Conservation (phyloP, 2,329 filamentous ascomycete genomes). For the Penicillium sp. region DNA sequence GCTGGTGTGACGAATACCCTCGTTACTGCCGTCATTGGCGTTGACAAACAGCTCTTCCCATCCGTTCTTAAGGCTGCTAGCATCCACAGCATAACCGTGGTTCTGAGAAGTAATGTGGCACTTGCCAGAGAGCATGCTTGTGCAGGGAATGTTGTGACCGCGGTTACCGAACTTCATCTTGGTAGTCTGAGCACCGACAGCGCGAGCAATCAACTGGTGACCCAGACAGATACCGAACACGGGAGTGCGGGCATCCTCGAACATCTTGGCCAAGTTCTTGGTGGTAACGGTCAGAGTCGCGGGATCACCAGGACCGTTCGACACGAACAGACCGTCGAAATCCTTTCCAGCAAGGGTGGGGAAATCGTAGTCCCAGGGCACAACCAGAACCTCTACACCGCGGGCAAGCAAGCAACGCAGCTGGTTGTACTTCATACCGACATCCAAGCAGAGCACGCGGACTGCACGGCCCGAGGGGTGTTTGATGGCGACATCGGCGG, state of each 20-base stretch:
- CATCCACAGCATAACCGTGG: slow-evolving; percentile 91
- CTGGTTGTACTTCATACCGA: slow-evolving; percentile 98
- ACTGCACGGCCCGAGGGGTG: slow-evolving; percentile 85
- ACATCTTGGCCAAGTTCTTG: slow-evolving; percentile 71
- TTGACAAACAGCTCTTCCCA: slow-evolving; percentile 98
- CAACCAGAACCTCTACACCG: slow-evolving; percentile 89
- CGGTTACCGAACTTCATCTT: slow-evolving; percentile 99
- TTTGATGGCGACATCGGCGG: slow-evolving; percentile 66
- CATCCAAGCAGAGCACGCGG: slow-evolving; percentile 88
- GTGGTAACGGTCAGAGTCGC: slow-evolving; percentile 76
- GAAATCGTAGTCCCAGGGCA: slow-evolving; percentile 96
- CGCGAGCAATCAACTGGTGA: slow-evolving; percentile 86
- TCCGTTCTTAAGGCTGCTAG: slow-evolving; percentile 67
- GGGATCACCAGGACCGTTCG: slow-evolving; percentile 95
- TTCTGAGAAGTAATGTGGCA: slow-evolving; percentile 99
- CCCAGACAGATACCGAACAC: slow-evolving; percentile 96
- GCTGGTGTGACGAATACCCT: slow-evolving; percentile 84
- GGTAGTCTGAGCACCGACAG: slow-evolving; percentile 76
- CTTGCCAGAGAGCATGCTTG: slow-evolving; percentile 88
- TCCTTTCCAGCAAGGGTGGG: slow-evolving; percentile 70
- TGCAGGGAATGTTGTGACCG: slow-evolving; percentile 97
- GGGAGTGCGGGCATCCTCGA: slow-evolving; percentile 76
- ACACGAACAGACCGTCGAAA: slow-evolving; percentile 96
- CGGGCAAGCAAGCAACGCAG: slow-evolving; percentile 86
- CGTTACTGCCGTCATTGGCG: slow-evolving; percentile 96